Evolutionary conservation across 176 grass and related monocot species (phyloP), one percentile per base, ranked within the genome.

Genomic region (Eleusine indica): DNA sequence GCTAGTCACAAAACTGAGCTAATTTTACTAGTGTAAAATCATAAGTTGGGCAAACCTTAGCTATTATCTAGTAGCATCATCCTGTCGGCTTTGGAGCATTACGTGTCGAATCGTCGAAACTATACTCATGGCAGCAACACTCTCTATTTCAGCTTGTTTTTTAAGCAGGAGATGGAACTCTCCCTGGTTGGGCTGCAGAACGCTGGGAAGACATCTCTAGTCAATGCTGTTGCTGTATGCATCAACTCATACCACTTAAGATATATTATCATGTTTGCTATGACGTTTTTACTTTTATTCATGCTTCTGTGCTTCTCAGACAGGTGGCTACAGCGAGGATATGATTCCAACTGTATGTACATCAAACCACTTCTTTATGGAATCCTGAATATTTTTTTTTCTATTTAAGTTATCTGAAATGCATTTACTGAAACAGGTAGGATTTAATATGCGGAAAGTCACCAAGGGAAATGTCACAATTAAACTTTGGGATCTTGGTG

Each of bases 391-490:
- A 62, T 38, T 46, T 81, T 70, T 76, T 30, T 62, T 60, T 9
- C 60, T 71, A 44, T 78, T 19, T 40, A 32, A 63, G 18, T 85
- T 8, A 66, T 25, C 21, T 86, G 17, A 85, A 80, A 67, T 73
- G 22, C 56, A 76, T 79, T 35, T 79, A 51, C 53, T 47, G 9
- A 64, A 85, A 90, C 57, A 98, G 96, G 96, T 98, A 37, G 96
- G 96, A 22, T 98, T 98, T 75, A 98, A 98, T 88, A 98, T 98
- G 96, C 82, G 96, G 19, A 98, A 98, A 93, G 93, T 98, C 30
- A 98, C 96, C 25, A 98, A 98, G 68, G 95, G 96, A 81, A 98
- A 98, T 90, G 96, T 98, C 22, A 98, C 96, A 67, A 98, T 98
- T 88, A 98, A 98, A 85, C 96, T 98, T 71, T 98, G 96, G 96